Percentiles rank a stretch among this genome's conserved stretches.
Conservation (phyloP, 768 basidiomycete species). For the Cantharellus anzutake region DNA sequence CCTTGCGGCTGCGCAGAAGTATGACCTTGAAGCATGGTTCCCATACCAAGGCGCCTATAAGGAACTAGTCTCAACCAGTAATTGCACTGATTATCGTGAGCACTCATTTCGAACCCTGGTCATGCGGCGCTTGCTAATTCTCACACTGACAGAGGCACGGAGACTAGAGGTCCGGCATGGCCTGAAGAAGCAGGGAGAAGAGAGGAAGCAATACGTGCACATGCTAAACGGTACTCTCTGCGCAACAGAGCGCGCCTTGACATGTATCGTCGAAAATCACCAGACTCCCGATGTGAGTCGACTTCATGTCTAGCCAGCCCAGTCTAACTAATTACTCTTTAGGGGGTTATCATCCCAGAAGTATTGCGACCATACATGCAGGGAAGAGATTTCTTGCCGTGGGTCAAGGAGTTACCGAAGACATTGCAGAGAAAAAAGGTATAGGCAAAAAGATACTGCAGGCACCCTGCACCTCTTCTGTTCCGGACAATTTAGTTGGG, state of each 20-base stretch:
- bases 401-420: constrained; percentile 63
- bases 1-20: constrained; percentile 92
- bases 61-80: constrained; percentile 93
- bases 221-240: constrained; percentile 98
- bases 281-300: constrained; percentile 76
- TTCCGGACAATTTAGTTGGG: too few relatives aligned
- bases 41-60: constrained; percentile 94
- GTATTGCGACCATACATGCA: constrained; percentile 90
- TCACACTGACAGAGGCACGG: constrained; percentile 49
- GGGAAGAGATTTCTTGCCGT: constrained; percentile 70
- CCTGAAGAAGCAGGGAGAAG: constrained; percentile 74
- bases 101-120: constrained; percentile 8
- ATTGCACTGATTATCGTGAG: constrained; percentile 98
- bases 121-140: not conserved
- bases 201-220: constrained; percentile 87
- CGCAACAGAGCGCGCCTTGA: constrained; percentile 89
- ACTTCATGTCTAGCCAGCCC: not conserved
- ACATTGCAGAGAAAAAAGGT: constrained; percentile 53
- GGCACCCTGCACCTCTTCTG: too few relatives aligned
- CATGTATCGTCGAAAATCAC: constrained; percentile 97
- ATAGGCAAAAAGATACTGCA: constrained; percentile 11
- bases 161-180: constrained; percentile 88
- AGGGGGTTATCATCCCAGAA: constrained; percentile 84
- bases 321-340: not conserved
- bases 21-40: constrained; percentile 98